A percentile compares a stretch with the other conserved stretches of the same genome.
Evolutionary conservation across 164 flowering plant genomes (phyloP).

Genomic region (Protea cynaroides): DNA sequence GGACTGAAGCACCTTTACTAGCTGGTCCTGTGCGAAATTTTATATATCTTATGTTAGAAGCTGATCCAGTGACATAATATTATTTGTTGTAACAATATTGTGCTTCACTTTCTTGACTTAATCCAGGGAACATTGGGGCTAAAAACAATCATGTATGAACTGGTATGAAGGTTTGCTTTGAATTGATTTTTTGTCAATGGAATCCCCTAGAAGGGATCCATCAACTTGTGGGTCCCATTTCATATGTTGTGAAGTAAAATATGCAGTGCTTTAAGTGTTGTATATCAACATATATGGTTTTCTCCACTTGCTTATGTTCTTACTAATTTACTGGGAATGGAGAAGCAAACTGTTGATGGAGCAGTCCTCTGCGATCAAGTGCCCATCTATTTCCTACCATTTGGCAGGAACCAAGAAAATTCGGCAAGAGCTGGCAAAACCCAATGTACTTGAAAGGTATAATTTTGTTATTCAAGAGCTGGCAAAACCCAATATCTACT

Average conservation of each 20-base stretch:
- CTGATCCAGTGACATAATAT: not conserved
- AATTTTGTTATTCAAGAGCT: no score
- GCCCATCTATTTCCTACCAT: no score
- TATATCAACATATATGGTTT: not conserved
- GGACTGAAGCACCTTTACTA: not conserved
- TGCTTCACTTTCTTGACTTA: not conserved
- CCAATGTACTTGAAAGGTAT: conserved; percentile 64
- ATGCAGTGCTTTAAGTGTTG: not conserved
- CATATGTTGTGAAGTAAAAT: not conserved
- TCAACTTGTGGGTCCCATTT: not conserved
- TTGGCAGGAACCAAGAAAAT: no score
- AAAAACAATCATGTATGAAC: not conserved
- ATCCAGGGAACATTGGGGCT: no score
- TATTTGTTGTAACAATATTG: no score
- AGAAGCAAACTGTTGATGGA: conserved; percentile 60
- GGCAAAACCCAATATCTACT: no score
- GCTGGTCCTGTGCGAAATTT: not conserved
- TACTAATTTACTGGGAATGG: conserved; percentile 48
- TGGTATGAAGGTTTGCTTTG: not conserved
- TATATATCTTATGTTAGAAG: not conserved
- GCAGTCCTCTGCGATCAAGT: conserved; percentile 64
- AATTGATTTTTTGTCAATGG: not conserved
- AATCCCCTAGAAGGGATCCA: not conserved
- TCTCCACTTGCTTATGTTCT: not conserved
- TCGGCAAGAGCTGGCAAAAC: conserved; percentile 79